A percentile compares a stretch with the other conserved stretches of the same genome.
These are phyloP conservation scores for Ambrosia trifida DNA, from an alignment of 129 eudicot genomes.

Conservation along the genomic window DNA sequence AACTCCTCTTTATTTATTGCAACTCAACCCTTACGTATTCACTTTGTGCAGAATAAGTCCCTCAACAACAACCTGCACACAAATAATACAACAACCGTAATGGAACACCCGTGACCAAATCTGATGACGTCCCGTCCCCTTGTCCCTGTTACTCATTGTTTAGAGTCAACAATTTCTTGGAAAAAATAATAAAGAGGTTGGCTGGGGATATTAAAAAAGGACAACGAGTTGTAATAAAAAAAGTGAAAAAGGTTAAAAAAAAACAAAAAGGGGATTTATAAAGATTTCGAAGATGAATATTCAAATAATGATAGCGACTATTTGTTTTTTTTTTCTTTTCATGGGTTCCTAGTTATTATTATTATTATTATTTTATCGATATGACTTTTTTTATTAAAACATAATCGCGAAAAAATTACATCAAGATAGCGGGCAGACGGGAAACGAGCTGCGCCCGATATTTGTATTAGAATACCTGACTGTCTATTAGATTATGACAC, in stretches of 20 bases:
- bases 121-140: no score
- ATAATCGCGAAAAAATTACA: no score
- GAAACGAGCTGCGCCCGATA: no score
- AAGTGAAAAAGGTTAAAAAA: not conserved
- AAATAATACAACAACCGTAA: no score
- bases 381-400: no score
- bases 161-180: not conserved
- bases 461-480: not conserved
- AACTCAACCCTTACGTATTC: no score
- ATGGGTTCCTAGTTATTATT: not conserved
- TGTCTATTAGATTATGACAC: not conserved
- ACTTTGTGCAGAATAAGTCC: no score
- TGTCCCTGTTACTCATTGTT: not conserved
- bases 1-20: no score
- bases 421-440: no score
- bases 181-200: not conserved
- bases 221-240: not conserved
- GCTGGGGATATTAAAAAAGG: not conserved
- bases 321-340: not conserved
- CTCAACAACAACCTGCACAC: no score
- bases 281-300: not conserved
- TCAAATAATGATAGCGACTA: not conserved
- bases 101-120: no score
- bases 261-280: constrained; percentile 6
- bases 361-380: no score